Evolutionary conservation across 2,329 filamentous ascomycete species (phyloP).

Genomic region (Colletotrichum karsti): DNA sequence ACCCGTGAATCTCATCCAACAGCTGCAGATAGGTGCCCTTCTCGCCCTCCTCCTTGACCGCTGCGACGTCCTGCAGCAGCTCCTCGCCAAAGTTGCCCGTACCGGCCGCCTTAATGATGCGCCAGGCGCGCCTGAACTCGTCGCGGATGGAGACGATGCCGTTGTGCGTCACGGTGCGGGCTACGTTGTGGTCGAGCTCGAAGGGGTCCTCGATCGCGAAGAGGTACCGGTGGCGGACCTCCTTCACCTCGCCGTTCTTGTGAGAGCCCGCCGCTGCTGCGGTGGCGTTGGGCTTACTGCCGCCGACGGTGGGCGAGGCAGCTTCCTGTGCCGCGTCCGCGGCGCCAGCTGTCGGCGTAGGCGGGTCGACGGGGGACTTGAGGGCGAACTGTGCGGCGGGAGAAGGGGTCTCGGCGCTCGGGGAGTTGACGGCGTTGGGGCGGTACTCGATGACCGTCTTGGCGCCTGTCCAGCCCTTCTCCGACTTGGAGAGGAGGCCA

Average conservation of each 20-base stretch:
- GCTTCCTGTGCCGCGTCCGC: neutral
- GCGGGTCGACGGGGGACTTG: neutral
- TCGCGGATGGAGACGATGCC: constrained; percentile 85
- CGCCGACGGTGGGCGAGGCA: constrained; percentile 19
- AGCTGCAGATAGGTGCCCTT: constrained; percentile 45
- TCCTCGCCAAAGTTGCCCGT: constrained; percentile 51
- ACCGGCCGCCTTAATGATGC: constrained; percentile 68
- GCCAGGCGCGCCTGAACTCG: constrained; percentile 84
- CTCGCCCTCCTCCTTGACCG: constrained; percentile 41
- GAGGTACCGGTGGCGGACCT: constrained; percentile 81
- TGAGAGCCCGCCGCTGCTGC: constrained; percentile 18
- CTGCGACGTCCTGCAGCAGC: constrained; percentile 61
- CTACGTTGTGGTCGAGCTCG: constrained; percentile 87
- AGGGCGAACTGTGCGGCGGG: neutral
- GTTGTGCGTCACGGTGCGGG: constrained; percentile 83
- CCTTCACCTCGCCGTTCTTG: constrained; percentile 61
- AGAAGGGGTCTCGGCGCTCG: neutral
- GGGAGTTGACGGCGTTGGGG: constrained; percentile 16
- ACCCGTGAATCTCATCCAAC: constrained; percentile 50
- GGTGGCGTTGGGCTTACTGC: neutral
- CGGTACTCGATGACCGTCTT: constrained; percentile 62
- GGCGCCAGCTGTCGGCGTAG: neutral
- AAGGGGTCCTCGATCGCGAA: constrained; percentile 95
- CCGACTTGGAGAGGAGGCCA: constrained; percentile 76
- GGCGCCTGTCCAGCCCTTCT: constrained; percentile 88